A percentile compares a stretch with the other conserved stretches of the same genome.
These are phyloP conservation scores for Eimeria tenella DNA, from an alignment of 169 alveolate species.

Conservation along the genomic window DNA sequence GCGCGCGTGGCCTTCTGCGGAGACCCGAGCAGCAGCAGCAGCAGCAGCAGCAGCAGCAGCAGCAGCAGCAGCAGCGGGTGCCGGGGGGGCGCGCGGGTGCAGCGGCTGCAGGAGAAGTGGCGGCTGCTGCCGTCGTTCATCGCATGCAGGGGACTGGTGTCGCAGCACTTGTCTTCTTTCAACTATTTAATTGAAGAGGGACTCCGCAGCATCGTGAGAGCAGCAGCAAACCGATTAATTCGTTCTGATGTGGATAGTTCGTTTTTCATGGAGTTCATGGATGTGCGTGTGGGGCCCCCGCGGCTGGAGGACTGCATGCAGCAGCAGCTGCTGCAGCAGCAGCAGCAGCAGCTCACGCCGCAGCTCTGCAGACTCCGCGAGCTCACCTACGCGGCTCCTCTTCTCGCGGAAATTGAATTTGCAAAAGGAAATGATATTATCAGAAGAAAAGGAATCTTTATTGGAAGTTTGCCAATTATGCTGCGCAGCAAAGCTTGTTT, in stretches of 20 bases:
- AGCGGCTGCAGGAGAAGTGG: constrained; percentile 90
- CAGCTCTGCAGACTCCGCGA: constrained; percentile 98
- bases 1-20: too few species aligned
- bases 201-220: constrained; percentile 91
- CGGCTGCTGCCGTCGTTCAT: constrained; percentile 93
- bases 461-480: constrained; percentile 99
- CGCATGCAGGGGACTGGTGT: constrained; percentile 93
- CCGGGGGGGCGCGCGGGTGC: constrained; percentile 15
- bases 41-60: neutral
- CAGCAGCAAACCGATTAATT: constrained; percentile 88
- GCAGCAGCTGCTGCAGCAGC: constrained; percentile 93
- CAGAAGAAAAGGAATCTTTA: constrained; percentile 91
- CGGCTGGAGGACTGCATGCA: constrained; percentile 88
- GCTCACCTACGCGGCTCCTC: constrained; percentile 98
- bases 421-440: constrained; percentile 93
- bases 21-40: neutral
- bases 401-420: constrained; percentile 97
- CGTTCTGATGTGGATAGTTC: constrained; percentile 89
- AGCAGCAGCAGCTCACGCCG: constrained; percentile 94
- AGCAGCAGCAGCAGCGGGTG: neutral
- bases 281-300: constrained; percentile 94
- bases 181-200: constrained; percentile 93
- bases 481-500: constrained; percentile 94
- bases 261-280: constrained; percentile 88
- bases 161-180: constrained; percentile 95